These are phyloP conservation scores for Massariosphaeria phaeospora DNA, from an alignment of 495 filamentous ascomycete genomes.

Conservation along the genomic window DNA sequence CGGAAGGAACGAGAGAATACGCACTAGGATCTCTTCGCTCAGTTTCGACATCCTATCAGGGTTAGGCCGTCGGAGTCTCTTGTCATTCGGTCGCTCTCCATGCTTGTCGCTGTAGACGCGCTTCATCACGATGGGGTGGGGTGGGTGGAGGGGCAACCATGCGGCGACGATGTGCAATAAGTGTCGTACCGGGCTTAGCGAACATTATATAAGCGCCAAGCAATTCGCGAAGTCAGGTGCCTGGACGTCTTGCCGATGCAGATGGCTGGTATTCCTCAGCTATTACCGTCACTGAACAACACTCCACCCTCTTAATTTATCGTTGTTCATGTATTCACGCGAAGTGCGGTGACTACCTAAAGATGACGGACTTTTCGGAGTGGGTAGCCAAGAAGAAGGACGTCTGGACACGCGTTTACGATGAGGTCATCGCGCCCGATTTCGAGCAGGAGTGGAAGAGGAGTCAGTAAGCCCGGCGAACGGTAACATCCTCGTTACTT, in stretches of 20 bases:
- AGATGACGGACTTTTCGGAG: conserved; percentile 13
- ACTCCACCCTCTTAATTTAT: too few relatives aligned
- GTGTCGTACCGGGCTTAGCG: too few relatives aligned
- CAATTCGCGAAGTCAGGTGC: too few relatives aligned
- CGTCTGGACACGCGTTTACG: conserved; percentile 10
- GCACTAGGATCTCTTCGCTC: conserved; percentile 82
- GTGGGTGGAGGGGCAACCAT: too few relatives aligned
- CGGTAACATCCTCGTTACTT: neutral
- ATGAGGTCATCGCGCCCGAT: conserved; percentile 15
- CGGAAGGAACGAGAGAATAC: conserved; percentile 73
- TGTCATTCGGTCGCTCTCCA: conserved; percentile 20
- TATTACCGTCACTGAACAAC: too few relatives aligned
- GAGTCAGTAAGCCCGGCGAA: conserved; percentile 6
- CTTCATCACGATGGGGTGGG: conserved; percentile 12
- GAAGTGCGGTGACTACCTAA: neutral
- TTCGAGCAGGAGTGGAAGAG: conserved; percentile 24
- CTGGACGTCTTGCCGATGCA: too few relatives aligned
- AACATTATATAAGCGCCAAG: too few relatives aligned
- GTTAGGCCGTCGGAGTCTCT: conserved; percentile 25
- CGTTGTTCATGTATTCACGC: neutral
- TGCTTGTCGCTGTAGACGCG: conserved; percentile 15
- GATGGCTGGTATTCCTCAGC: too few relatives aligned
- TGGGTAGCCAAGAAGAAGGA: conserved; percentile 16
- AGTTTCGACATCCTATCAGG: conserved; percentile 56
- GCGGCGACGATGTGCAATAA: too few relatives aligned